Conservation (phyloP, 768 basidiomycete genomes). For the Boletus rubropictus region DNA sequence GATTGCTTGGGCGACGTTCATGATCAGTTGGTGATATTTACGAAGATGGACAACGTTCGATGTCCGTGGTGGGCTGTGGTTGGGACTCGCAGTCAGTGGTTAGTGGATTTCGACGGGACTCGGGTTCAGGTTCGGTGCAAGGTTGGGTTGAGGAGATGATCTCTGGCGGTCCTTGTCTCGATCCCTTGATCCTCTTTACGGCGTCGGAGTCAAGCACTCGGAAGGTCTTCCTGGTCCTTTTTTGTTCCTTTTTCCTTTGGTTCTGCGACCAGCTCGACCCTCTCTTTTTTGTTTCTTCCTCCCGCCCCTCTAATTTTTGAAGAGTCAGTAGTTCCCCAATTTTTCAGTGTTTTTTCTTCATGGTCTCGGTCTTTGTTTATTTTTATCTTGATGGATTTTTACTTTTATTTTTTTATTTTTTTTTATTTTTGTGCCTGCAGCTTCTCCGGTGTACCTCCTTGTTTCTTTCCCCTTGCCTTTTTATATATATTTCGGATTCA, state of each 20-base stretch:
- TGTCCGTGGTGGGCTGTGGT: background rate
- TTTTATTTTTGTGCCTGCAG: too few species aligned
- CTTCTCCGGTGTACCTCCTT: too few species aligned
- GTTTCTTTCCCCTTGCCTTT: too few species aligned
- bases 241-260: background rate
- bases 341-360: too few species aligned
- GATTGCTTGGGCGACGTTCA: background rate
- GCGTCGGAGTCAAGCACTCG: background rate
- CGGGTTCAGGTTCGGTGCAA: background rate
- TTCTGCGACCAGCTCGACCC: background rate
- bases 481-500: too few species aligned
- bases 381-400: too few species aligned
- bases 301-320: background rate
- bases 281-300: background rate
- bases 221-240: constrained; percentile 2
- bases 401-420: too few species aligned
- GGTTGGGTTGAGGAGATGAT: background rate
- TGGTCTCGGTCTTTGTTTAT: too few species aligned
- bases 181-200: background rate
- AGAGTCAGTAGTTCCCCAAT: background rate
- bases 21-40: background rate
- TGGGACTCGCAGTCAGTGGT: background rate
- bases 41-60: too few species aligned
- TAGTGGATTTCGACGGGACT: background rate
- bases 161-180: background rate